Conservation (phyloP, 805 yeast genomes). For the Yamadazyma olivae region DNA sequence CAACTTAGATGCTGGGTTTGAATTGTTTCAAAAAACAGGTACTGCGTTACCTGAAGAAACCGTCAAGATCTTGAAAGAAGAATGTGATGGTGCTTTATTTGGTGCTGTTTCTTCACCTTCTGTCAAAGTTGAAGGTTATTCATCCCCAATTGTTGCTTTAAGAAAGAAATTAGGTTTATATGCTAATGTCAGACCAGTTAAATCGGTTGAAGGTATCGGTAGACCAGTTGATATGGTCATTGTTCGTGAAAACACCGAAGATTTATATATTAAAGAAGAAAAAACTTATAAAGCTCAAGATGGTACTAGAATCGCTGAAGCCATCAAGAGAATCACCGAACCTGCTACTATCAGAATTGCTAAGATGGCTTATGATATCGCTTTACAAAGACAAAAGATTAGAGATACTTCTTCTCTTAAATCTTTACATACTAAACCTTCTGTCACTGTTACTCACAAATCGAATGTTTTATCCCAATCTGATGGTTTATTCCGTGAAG, state of each 20-base stretch:
- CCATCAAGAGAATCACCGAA: constrained; percentile 94
- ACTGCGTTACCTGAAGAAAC: constrained; percentile 94
- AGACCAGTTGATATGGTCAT: constrained; percentile 96
- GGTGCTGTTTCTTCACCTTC: constrained; percentile 98
- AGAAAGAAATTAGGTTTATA: constrained; percentile 92
- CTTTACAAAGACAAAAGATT: constrained; percentile 81
- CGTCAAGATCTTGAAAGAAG: constrained; percentile 66
- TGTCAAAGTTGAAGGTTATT: constrained; percentile 90
- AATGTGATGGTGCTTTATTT: constrained; percentile 95
- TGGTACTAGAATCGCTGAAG: constrained; percentile 92
- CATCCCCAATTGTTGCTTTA: constrained; percentile 98
- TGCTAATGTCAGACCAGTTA: constrained; percentile 98
- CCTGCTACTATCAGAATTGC: constrained; percentile 84
- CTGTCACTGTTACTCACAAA: constrained; percentile 92
- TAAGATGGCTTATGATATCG: constrained; percentile 87
- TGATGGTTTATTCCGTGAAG: constrained; percentile 96
- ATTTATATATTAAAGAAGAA: constrained; percentile 93
- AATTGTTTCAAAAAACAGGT: constrained; percentile 91
- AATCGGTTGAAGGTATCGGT: constrained; percentile 81
- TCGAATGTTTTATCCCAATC: constrained; percentile 89
- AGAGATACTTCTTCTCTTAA: constrained; percentile 48
- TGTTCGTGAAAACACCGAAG: constrained; percentile 98
- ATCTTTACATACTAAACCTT: constrained; percentile 46
- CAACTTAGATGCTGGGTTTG: constrained; percentile 90
- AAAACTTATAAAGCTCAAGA: constrained; percentile 67